Percentiles rank a stretch among this genome's conserved stretches.
These are phyloP conservation scores for Sextonia rubra DNA, from an alignment of 164 flowering plant genomes.

Conservation along the genomic window DNA sequence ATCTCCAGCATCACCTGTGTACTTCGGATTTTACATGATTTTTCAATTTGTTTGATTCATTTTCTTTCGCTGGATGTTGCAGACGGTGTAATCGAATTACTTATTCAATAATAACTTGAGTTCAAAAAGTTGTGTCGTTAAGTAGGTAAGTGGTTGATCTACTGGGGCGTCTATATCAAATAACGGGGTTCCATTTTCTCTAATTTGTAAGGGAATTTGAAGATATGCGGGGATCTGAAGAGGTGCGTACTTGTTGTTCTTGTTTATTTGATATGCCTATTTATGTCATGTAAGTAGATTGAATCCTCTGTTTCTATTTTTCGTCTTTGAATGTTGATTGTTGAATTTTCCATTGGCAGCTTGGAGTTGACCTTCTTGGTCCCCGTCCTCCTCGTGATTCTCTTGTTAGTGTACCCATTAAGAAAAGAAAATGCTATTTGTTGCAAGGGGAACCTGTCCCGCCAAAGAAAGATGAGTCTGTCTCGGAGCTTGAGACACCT, in stretches of 20 bases:
- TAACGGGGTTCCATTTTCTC: neutral
- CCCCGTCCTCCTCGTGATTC: slow-evolving; percentile 34
- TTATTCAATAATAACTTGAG: no score
- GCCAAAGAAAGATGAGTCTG: slow-evolving; percentile 21
- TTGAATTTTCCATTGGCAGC: slow-evolving; percentile 33
- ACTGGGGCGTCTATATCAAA: neutral
- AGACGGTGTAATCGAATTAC: no score
- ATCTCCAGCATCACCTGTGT: neutral
- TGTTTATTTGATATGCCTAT: neutral
- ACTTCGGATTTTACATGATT: neutral
- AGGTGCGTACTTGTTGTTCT: neutral
- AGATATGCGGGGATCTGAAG: slow-evolving; percentile 7
- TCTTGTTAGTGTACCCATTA: slow-evolving; percentile 49
- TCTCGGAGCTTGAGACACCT: slow-evolving; percentile 16
- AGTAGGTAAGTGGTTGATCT: neutral
- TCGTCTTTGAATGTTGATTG: neutral
- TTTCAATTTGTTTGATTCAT: neutral
- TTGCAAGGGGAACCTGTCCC: no score
- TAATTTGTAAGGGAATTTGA: neutral
- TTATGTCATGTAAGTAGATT: neutral
- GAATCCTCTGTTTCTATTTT: neutral
- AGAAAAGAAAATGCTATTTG: slow-evolving; percentile 51
- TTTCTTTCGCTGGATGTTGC: no score
- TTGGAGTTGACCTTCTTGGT: slow-evolving; percentile 23
- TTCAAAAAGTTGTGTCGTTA: neutral